Percentiles rank a stretch among this genome's conserved stretches.
These are phyloP conservation scores for Botrytis pseudocinerea DNA, from an alignment of 2,329 filamentous ascomycete species.

Conservation along the genomic window DNA sequence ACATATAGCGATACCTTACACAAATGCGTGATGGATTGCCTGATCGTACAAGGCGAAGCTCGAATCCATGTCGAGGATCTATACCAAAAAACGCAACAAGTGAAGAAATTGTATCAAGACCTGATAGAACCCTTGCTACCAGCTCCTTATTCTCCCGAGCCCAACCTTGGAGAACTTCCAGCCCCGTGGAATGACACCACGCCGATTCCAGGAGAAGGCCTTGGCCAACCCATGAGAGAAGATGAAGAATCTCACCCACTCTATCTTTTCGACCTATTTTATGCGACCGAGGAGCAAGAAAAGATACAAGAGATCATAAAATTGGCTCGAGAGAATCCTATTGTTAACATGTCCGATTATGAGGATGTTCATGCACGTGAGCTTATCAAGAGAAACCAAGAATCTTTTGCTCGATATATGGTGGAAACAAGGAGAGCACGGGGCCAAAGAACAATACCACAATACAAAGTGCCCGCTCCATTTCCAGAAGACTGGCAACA, in stretches of 20 bases:
- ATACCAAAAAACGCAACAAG: neutral
- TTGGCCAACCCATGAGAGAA: neutral
- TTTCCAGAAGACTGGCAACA: neutral
- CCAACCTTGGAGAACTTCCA: neutral
- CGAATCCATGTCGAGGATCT: conserved; percentile 1
- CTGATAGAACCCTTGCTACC: too few species aligned
- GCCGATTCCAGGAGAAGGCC: neutral
- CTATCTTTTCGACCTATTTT: neutral
- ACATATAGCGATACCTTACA: neutral
- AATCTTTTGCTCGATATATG: fast-evolving
- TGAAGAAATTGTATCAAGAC: neutral
- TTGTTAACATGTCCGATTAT: neutral
- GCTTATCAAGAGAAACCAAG: neutral
- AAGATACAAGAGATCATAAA: neutral
- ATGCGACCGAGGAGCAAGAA: neutral
- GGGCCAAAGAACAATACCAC: neutral
- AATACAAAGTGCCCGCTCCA: neutral
- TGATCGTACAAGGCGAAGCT: conserved; percentile 6
- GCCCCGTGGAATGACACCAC: conserved; percentile 2
- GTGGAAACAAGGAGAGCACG: neutral
- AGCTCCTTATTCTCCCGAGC: neutral
- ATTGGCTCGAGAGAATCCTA: neutral
- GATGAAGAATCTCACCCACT: neutral
- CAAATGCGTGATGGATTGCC: conserved; percentile 14
- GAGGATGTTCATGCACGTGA: neutral